Evolutionary conservation across 1,139 yeast species (phyloP), one percentile per base, ranked within the genome.

Genomic region (Pichia sp.): DNA sequence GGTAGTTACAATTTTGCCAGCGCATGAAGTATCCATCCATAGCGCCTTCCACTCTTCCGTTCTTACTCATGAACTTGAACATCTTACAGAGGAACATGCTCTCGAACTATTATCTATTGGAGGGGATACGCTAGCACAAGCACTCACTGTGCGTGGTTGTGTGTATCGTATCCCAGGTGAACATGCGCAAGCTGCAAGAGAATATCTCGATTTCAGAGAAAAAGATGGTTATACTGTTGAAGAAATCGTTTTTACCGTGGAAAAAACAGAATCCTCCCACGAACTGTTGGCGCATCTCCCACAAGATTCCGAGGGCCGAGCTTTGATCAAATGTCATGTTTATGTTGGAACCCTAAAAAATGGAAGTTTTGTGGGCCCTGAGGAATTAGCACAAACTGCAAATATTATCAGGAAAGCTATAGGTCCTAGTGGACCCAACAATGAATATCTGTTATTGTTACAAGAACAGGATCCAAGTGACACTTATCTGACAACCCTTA

Each of bases 301-400:
- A 4, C 29, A 64, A 2, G 64, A 61, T 39, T 58, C 63, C 6
- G 49, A 54, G 0, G 59, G 71, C 3, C 74, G 70, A 37, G 66
- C 62, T 27, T 60, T 65, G 28, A 70, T 84, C 31, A 69, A 68
- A n/a, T 81, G 95, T 37, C 66, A 70, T 36, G 87, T 87, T 0
- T 90, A 89, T 61, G 86, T 90, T 30, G 97, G 97, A 1, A 84
- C 90, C 3, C 75, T 82, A 1, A 82, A 77, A 16, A 89, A 89
- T 57, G 82, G 71, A 44, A 86, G 95, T 6, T 90, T 87, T 61
- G 71, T 87, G 1, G 97, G 97, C 0, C 94, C 95, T 0, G 96
- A 87, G 54, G 62, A 67, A 1, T 57, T 78, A 0, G 62, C 62
- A 4, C 63, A 63, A 0, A 81, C 96, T 0, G 95, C 95, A 0